Base-by-base conservation (phyloP, 768 basidiomycete species). In the Paxillus ammoniavirescens region DNA sequence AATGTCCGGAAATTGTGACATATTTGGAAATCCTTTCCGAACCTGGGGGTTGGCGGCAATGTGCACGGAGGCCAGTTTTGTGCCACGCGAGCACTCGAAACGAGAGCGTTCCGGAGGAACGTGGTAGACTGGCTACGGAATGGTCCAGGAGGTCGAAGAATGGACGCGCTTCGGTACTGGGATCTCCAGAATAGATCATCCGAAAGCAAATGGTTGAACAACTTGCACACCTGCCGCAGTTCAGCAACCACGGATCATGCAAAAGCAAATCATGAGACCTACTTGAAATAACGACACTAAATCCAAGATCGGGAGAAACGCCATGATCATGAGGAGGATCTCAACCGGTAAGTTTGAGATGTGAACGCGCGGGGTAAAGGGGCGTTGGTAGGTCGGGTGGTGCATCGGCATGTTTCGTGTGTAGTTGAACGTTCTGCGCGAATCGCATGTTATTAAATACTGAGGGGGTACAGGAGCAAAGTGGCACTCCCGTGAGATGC, bases 61-160 rank as follows among this genome's bases (percentile, higher is more conserved):
- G 9, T 31, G 2, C 15, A 12, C n/a, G 47, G 56, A 21, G 52
- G 56, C 56, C 56, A 57, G 23, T 53, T 57, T 5, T 14, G 42
- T 5, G 37, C 41, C 28, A 57, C 48, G 13, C 28, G 53, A 12
- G 56, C 47, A 31, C 52, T 53, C 1, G 43, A 40, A 10, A 53
- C 38, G 21, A 57, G 48, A n/a, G 35, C 41, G 9, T 38, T 14
- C 1, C 43, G 52, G 31, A 57, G 51, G 13, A 33, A 42, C 2
- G 38, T 12, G 13, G 56, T 30, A 5, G 47, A 40, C 12, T 47
- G 43, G 17, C 37, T 14, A n/a, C 14, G 8, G 17, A 57, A 41
- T 4, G 56, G 56, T 8, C 56, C 56, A 15, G 52, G 52, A 4
- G 56, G 56, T 31, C 48, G 52, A 6, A 52, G 41, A 12, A 57